Evolutionary conservation across 2,329 filamentous ascomycete genomes (phyloP), one percentile per base, ranked within the genome.

Genomic region (Fusarium sp.): DNA sequence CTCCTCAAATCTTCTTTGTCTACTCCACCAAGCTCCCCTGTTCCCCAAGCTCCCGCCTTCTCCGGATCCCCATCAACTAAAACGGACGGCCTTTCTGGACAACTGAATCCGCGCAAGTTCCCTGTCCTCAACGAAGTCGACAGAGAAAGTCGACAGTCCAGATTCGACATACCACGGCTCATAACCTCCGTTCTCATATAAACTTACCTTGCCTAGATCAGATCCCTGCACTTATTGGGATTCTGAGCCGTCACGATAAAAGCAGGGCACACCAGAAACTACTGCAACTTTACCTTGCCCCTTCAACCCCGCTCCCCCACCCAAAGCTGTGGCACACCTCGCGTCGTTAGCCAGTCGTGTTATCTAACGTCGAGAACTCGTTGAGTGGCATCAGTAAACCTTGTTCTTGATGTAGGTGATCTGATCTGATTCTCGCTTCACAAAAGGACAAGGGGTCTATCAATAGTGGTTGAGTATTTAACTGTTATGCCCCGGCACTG

Each of bases 271-370:
- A 36, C 58, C 64, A 72, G 62, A 62, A 75, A 68, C 70, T 72
- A 73, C 75, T 76, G 63, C 69, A 68, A 62, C 68, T 65, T 70
- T 63, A 73, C 75, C 75, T 76, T 75, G 70, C 62, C 66, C 56
- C 62, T 57, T 44, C 44, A 64, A 73, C 75, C 75, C 75, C 75
- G 75, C 75, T 71, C 72, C 75, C 73, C 75, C 75, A 77, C 75
- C 65, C 59, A 49, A 69, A 72, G 61, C 52, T 72, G 66, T 74
- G 61, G 70, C 67, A 67, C 73, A 69, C 68, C 68, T 71, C 57
- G 65, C 75, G 64, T 75, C 53, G 61, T 60, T 69, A 68, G 58
- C 65, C 71, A 76, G 69, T 76, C 73, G 68, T 62, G 71, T 75
- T 75, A 77, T 77, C 75, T 77, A 72, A 75, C 75, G 75, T 74